Base-by-base conservation (phyloP, 495 filamentous ascomycete species). In the Paragyromitra xinjiangensis region DNA sequence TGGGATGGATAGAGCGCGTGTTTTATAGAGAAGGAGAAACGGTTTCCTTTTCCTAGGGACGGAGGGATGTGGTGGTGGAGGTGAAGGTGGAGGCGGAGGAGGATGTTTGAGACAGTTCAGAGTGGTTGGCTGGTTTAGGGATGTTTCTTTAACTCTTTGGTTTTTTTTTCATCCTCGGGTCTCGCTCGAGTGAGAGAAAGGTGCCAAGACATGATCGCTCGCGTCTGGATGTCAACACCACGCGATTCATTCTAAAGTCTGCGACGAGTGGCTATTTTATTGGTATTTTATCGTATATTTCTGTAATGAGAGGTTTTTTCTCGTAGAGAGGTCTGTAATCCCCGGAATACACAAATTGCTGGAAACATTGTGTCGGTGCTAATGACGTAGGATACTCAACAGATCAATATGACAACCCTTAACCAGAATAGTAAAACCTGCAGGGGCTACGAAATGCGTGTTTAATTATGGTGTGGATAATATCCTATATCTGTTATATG, bases 1-100 rank as follows among this genome's bases (percentile, higher is more conserved):
- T 58, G 40, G 67, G 69, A 51, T 51, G 14, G 48, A 51, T 51
- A 19, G n/a, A 22, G 69, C 29, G 51, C 68, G 68, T 48, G 59
- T 50, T 59, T 48, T 66, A 26, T 2, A 34, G 53, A 14, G 24
- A 2, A 19, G 48, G 48, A 19, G 48, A 16, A 51, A n/a, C 34
- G 29, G 2, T 56, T 19, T 26, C 11, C 29, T 3, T 26, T 26
- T 56, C 53, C 53, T 56, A 0, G 53, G 24, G 8, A 12, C 53
- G 53, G 19, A 8, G 53, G 19, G 19, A 3, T 19, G 19, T 19
- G 24, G 9, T 19, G 53, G 53, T 56, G 53, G 53, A 12, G 22
- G 19, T 55, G 51, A 11, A 16, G 45, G 16, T 16, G 14, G 45
- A 16, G 4, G 51, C 7, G 6, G 51, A 24, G 19, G 51, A 24